Evolutionary conservation across 2,329 filamentous ascomycete genomes (phyloP), one percentile per base, ranked within the genome.

Genomic region (Fusarium sp.): DNA sequence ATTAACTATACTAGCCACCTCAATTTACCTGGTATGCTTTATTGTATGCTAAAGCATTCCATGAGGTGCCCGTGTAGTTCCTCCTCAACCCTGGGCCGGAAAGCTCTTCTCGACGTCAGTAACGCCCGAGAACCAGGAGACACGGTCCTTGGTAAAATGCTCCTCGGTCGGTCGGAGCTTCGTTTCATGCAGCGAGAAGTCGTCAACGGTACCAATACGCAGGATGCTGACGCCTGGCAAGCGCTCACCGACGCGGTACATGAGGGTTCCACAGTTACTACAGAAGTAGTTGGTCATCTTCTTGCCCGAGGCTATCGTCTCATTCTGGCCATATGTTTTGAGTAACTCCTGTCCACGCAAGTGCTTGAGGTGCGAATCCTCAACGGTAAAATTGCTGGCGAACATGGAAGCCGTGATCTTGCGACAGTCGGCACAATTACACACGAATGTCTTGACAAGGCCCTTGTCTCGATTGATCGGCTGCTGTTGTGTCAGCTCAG

Each of bases 351-450:
- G 77, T 11, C 88, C 88, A 14, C 87, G 85, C 0, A 86, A 12
- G 69, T 88, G 83, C 48, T 75, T 81, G 0, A 89, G 69, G 60
- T 83, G 61, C 1, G 75, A 72, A 73, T 87, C 81, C 13, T 73
- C 66, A 42, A 89, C 76, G 61, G 81, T 81, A 73, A 90, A 88
- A 78, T 88, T 89, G 56, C 86, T 85, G 4, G 87, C 84, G 77
- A 88, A 89, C 85, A 89, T 88, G 1, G 87, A 88, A 0, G 87
- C 86, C 0, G 87, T 90, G 64, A 91, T 81, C 71, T 91, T 91
- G 72, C 81, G 87, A 77, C 87, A 90, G 77, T 91, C 88, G 34
- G 79, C 75, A 76, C 88, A 91, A 79, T 90, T 82, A 78, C 88
- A 91, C 70, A 90, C 71, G 72, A 90, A 89, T 7, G 80, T 83